Conservation (phyloP, 2,329 filamentous ascomycete species). For the Neocucurbitaria cava region DNA sequence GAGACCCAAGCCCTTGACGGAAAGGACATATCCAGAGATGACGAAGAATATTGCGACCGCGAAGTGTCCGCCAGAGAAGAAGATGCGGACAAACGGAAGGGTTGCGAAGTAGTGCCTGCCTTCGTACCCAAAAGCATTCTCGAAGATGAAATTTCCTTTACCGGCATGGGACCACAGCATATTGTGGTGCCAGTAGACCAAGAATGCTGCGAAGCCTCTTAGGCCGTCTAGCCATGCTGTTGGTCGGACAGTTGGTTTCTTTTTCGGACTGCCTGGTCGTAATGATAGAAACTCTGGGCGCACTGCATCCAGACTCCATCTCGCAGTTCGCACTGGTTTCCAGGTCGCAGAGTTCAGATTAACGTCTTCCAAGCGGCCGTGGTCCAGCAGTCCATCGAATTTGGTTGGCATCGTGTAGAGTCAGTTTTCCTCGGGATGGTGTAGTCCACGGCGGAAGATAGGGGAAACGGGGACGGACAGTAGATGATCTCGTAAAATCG, state of each 20-base stretch:
- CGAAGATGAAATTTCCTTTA: conserved; percentile 58
- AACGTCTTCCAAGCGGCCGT: conserved; percentile 32
- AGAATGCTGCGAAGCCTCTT: conserved; percentile 69
- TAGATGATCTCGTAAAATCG: not conserved
- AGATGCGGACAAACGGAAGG: conserved; percentile 51
- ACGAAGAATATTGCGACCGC: conserved; percentile 63
- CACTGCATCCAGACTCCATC: conserved; percentile 41
- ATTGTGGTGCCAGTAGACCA: conserved; percentile 69
- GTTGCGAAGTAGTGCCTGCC: conserved; percentile 39
- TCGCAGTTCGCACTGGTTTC: conserved; percentile 33
- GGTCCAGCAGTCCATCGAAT: conserved; percentile 37
- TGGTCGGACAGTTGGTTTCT: conserved; percentile 25
- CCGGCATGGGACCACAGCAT: conserved; percentile 52
- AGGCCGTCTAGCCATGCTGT: conserved; percentile 65
- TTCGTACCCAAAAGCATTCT: conserved; percentile 41
- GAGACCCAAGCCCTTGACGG: conserved; percentile 53
- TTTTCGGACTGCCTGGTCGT: conserved; percentile 25
- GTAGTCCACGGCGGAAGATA: not conserved
- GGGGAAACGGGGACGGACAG: not conserved
- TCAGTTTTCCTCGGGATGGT: not conserved
- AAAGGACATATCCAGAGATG: conserved; percentile 61
- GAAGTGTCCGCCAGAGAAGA: conserved; percentile 61
- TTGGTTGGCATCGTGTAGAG: conserved; percentile 35
- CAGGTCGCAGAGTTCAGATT: conserved; percentile 30
- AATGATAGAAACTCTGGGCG: conserved; percentile 40